Conservation (phyloP, 75 land plant species). For the Selaginella tamariscina region DNA sequence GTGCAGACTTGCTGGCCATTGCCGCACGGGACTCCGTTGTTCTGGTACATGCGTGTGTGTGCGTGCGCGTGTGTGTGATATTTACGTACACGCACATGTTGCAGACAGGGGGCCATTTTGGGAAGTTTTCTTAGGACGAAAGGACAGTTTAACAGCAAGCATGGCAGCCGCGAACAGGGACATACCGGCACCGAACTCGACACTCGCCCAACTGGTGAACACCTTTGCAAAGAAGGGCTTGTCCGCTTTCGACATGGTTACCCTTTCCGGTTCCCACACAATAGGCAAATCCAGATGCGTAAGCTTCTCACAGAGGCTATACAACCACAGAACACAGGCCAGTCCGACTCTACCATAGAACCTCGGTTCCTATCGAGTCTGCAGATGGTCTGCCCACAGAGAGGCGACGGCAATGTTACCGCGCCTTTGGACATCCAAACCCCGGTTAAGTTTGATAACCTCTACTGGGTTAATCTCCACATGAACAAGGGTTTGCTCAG, state of each 20-base stretch:
- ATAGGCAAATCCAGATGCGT: neutral
- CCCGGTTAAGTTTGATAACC: neutral
- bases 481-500: neutral
- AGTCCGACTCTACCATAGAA: neutral
- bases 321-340: neutral
- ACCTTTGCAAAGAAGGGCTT: conserved; percentile 4
- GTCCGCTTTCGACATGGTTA: neutral
- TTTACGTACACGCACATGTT: neutral
- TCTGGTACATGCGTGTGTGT: neutral
- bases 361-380: neutral
- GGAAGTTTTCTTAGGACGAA: conserved; percentile 7
- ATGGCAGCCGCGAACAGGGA: neutral
- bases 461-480: neutral
- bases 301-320: neutral
- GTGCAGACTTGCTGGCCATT: conserved; percentile 8
- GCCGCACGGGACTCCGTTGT: conserved; percentile 8
- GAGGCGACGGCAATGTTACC: neutral
- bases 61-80: neutral
- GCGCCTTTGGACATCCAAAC: neutral
- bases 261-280: conserved; percentile 9
- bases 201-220: neutral
- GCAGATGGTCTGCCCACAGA: neutral
- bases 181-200: conserved; percentile 8
- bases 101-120: conserved; percentile 7
- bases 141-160: neutral